Conservation (phyloP, 495 filamentous ascomycete species). For the Trichoderma reesei region DNA sequence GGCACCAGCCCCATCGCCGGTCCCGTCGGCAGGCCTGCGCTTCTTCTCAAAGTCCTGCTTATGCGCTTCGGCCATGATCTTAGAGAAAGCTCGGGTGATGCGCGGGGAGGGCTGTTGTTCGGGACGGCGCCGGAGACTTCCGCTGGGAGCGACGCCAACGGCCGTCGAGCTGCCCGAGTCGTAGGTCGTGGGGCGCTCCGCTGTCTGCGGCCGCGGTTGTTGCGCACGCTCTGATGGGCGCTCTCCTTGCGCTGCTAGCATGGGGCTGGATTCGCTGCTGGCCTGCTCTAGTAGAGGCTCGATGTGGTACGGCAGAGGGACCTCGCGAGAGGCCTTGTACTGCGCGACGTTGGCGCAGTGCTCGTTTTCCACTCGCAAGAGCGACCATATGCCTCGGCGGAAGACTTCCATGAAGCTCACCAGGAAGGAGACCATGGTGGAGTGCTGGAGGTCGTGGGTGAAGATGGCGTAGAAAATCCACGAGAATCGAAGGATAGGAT, state of each 20-base stretch:
- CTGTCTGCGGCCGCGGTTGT: constrained; percentile 13
- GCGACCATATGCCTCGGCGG: constrained; percentile 76
- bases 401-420: constrained; percentile 67
- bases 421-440: constrained; percentile 63
- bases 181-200: constrained; percentile 9
- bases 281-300: constrained; percentile 25
- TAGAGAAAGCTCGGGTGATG: background rate
- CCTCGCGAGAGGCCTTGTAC: constrained; percentile 73
- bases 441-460: constrained; percentile 66
- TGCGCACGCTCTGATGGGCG: background rate
- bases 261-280: constrained; percentile 16
- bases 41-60: constrained; percentile 80
- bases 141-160: background rate
- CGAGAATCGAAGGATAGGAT: constrained; percentile 84
- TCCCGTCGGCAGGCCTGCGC: constrained; percentile 32
- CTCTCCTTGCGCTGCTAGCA: constrained; percentile 7
- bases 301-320: constrained; percentile 71
- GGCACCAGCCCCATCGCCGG: constrained; percentile 12
- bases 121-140: constrained; percentile 19
- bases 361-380: constrained; percentile 95
- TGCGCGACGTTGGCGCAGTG: constrained; percentile 80
- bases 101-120: constrained; percentile 24
- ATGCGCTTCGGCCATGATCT: constrained; percentile 62
- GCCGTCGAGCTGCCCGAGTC: constrained; percentile 6
- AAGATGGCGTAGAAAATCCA: constrained; percentile 95